Base-by-base conservation (phyloP, 2,329 filamentous ascomycete genomes). In the Aspergillus udagawae region DNA sequence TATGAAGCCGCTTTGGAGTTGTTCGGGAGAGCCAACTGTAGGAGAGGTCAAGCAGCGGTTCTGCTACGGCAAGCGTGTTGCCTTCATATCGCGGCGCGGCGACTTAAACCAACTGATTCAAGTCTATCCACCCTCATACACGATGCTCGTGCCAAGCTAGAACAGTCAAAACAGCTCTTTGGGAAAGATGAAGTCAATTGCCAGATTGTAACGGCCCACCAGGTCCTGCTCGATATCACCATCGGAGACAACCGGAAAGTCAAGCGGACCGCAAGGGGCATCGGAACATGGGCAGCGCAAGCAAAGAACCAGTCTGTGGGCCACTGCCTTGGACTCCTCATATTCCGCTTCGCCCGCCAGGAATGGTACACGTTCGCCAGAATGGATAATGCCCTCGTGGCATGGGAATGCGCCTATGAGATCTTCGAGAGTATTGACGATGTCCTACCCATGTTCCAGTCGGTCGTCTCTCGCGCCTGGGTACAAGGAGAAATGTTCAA, bases 61-160 rank as follows among this genome's bases (percentile, higher is more conserved):
- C 35, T 65, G 27, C 62, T 67, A 25, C 60, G 64, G 21, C 64
- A 64, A 25, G 65, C 54, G 12, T 64, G 63, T 50, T 64, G 62
- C 38, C 35, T 66, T 12, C 64, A 67, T 57, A 53, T 53, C 29
- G 12, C 25, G 10, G 57, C 54, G 23, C 62, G 59, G 20, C 47
- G 52, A 9, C 52, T 56, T 14, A 23, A 54, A 45, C 14, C 28
- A 1, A n/a, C 42, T 1, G 44, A 55, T 29, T 20, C 12, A 2
- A 3, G 12, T 20, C 17, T 17, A 41, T 6, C 12, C 7, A 20
- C 38, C n/a, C 1, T 41, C 17, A 41, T 41, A 7, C 14, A 12
- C 3, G 38, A 41, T 17, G 17, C 4, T 5, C 5, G n/a, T 20
- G 52, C 57, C 3, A 62, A 62, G 25, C 25, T 64, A 1, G 27